Conservation (phyloP, 208 protist genomes). For the Borovskyia barvae region DNA sequence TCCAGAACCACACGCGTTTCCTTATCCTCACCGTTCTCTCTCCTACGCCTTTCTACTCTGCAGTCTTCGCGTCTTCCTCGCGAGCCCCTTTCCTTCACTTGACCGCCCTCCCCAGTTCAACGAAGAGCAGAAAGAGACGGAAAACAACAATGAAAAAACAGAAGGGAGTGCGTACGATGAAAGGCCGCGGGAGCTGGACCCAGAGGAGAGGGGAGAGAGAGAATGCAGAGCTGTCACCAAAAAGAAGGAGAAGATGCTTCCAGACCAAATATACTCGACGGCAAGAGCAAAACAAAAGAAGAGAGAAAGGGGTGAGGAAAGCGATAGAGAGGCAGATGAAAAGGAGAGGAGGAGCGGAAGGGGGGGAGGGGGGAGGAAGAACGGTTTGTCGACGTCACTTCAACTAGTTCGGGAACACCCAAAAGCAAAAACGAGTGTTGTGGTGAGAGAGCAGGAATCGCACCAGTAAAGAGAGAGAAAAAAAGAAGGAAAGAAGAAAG, state of each 20-base stretch:
- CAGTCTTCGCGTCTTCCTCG: too few relatives aligned
- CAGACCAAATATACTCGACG: conserved; percentile 1
- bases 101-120: background rate
- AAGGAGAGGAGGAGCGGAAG: too few relatives aligned
- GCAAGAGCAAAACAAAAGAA: conserved; percentile 11
- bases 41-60: too few relatives aligned
- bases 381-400: too few relatives aligned
- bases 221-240: conserved; percentile 5
- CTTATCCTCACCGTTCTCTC: too few relatives aligned
- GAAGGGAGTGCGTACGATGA: conserved; percentile 1
- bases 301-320: background rate
- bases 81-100: too few relatives aligned
- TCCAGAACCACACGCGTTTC: too few relatives aligned
- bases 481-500: background rate
- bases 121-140: background rate
- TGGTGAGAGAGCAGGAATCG: too few relatives aligned
- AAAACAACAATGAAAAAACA: conserved; percentile 14
- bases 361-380: background rate
- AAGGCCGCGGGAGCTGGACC: background rate
- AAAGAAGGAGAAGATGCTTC: background rate
- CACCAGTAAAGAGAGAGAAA: background rate
- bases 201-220: conserved; percentile 5
- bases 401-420: too few relatives aligned
- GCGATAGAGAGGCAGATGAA: too few relatives aligned
- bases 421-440: too few relatives aligned